Percentiles rank a stretch among this genome's conserved stretches.
Evolutionary conservation across 306 rosid species (phyloP).

Genomic region (Vigna hirtella): DNA sequence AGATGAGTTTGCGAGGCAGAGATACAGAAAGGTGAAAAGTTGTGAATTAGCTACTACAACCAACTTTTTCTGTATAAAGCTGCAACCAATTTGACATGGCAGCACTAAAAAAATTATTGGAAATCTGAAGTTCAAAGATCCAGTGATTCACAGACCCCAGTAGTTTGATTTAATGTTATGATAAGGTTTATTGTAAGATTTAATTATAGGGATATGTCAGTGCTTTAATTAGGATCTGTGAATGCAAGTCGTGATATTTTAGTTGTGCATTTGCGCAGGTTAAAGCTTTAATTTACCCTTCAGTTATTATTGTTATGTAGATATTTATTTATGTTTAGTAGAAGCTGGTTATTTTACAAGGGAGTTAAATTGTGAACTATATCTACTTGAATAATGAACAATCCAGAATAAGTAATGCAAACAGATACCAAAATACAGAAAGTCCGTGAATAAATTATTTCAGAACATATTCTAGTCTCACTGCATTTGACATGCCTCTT

Average conservation of each 20-base stretch:
- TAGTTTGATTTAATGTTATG: background rate
- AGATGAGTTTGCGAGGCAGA: constrained; percentile 10
- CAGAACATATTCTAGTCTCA: background rate
- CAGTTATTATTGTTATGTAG: background rate
- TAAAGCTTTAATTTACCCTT: background rate
- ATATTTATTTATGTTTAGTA: background rate
- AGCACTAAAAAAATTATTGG: background rate
- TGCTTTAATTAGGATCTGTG: background rate
- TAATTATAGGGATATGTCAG: background rate
- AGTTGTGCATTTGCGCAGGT: constrained; percentile 15
- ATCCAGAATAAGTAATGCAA: background rate
- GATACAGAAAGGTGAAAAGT: constrained; percentile 28
- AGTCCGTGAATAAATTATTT: background rate
- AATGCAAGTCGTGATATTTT: background rate
- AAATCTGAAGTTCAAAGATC: constrained; percentile 1
- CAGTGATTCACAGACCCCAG: background rate
- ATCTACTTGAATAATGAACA: background rate
- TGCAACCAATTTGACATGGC: constrained; percentile 1
- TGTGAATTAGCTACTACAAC: constrained; percentile 15
- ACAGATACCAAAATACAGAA: background rate
- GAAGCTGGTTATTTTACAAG: constrained; percentile 1
- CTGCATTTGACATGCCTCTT: constrained; percentile 1
- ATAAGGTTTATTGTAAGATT: background rate
- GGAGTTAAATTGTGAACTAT: background rate
- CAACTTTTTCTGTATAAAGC: constrained; percentile 20